Base-by-base conservation (phyloP, 352 stramenopile species). In the Thalassiosira oceanica region DNA sequence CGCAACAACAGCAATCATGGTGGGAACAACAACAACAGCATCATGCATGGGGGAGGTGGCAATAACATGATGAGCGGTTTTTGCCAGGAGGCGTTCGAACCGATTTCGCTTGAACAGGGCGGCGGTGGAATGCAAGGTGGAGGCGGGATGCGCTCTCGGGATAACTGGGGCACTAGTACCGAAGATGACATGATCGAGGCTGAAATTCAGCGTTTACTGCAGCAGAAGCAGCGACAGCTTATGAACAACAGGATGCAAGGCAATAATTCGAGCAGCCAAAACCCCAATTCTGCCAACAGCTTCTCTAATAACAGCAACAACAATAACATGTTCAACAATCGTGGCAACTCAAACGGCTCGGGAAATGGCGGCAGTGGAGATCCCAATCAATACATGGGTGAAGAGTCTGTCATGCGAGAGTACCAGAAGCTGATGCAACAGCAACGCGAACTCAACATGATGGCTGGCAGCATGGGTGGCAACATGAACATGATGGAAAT, bases 101-200 rank as follows among this genome's bases (percentile, higher is more conserved):
- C n/a, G n/a, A n/a, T n/a, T n/a, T n/a, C n/a, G n/a, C n/a, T n/a
- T n/a, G 29, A 48, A 8, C 26, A 48, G n/a, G 15, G 7, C 10
- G 15, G 15, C 29, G 41, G 41, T 48, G 11, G n/a, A 8, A 23
- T 20, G 2, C 26, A 26, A 16, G n/a, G n/a, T n/a, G n/a, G n/a
- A n/a, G n/a, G n/a, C n/a, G n/a, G n/a, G n/a, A n/a, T n/a, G n/a
- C n/a, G n/a, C n/a, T n/a, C n/a, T n/a, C n/a, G n/a, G n/a, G n/a
- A n/a, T n/a, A n/a, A n/a, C n/a, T n/a, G n/a, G n/a, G n/a, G n/a
- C n/a, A n/a, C n/a, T n/a, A 54, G 21, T 23, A 49, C 46, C 6
- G 46, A 70, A 37, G 63, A 74, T 41, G 63, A 74, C 31, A 6
- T 60, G 1, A 66, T 74, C 18, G 63, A 74, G 42, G 63, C 53